Percentiles rank a stretch among this genome's conserved stretches.
phyloP scores from a whole-genome alignment of 78 protist species.

The Dictyostelium discoideum region DNA sequence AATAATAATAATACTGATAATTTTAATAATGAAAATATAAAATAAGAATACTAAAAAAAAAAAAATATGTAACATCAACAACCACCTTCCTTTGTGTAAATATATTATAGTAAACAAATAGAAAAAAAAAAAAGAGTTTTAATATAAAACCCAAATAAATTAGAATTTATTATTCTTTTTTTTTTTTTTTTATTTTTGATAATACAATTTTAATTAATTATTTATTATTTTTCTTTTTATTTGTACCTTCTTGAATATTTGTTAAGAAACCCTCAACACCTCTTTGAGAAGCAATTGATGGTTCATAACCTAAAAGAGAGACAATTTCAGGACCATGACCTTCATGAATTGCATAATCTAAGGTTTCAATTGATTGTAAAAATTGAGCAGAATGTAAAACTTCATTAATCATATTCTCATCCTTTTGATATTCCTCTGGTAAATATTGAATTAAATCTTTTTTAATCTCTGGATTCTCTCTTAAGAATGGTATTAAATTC shows the following conservation, averaged over 20 bases:
- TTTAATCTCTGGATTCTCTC: conserved; percentile 15
- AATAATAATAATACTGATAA: background rate
- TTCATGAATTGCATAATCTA: conserved; percentile 65
- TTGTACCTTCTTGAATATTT: conserved; percentile 43
- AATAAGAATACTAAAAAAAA: background rate
- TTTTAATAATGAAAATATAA: conserved; percentile 5
- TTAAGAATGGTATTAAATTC: background rate
- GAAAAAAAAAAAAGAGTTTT: background rate
- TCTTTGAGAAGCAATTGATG: background rate
- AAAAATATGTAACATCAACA: background rate
- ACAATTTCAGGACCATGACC: conserved; percentile 59
- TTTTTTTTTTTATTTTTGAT: background rate
- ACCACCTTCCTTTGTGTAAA: background rate
- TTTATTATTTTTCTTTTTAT: conserved; percentile 34
- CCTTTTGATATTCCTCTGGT: conserved; percentile 13
- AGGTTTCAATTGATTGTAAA: conserved; percentile 26
- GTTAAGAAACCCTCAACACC: conserved; percentile 41
- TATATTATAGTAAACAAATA: background rate
- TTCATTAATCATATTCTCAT: background rate
- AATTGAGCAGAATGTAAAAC: conserved; percentile 39
- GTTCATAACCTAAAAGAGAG: conserved; percentile 23
- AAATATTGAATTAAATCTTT: conserved; percentile 22
- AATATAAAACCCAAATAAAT: background rate
- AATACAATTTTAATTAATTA: background rate
- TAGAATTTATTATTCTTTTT: background rate